phyloP scores from a whole-genome alignment of 495 filamentous ascomycete genomes.

The Pyronema domesticum region DNA sequence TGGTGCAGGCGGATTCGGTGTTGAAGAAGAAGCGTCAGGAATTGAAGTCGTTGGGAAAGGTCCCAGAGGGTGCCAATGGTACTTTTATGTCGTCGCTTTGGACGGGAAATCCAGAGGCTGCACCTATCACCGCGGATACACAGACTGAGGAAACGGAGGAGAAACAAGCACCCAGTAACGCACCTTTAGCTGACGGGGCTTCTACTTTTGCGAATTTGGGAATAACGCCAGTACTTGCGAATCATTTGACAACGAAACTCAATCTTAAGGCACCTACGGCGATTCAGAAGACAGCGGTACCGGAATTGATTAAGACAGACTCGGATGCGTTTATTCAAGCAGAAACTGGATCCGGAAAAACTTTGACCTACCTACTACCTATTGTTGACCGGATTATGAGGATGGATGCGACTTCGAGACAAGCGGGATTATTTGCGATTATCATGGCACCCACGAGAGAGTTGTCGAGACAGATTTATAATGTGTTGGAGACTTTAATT shows the following conservation, averaged over 20 bases:
- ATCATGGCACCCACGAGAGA: slow-evolving; percentile 84
- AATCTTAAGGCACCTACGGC: slow-evolving; percentile 79
- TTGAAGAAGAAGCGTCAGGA: slow-evolving; percentile 12
- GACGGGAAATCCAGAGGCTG: slow-evolving; percentile 58
- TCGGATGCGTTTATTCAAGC: slow-evolving; percentile 91
- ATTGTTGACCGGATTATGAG: slow-evolving; percentile 75
- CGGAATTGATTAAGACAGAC: slow-evolving; percentile 60
- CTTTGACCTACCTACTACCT: slow-evolving; percentile 78
- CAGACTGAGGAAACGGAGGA: slow-evolving; percentile 30
- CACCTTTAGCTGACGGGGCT: slow-evolving; percentile 68
- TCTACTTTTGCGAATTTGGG: slow-evolving; percentile 72
- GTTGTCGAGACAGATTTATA: slow-evolving; percentile 76
- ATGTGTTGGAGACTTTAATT: slow-evolving; percentile 64
- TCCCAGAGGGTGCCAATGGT: slow-evolving; percentile 17
- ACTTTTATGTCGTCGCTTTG: slow-evolving; percentile 80
- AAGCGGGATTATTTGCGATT: slow-evolving; percentile 82
- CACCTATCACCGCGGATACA: slow-evolving; percentile 25
- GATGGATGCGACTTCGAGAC: slow-evolving; percentile 43
- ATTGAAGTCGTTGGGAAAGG: slow-evolving; percentile 3
- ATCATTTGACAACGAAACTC: slow-evolving; percentile 69
- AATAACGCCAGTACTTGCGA: slow-evolving; percentile 55
- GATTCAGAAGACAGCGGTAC: slow-evolving; percentile 77
- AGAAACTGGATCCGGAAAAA: slow-evolving; percentile 94
- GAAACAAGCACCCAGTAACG: slow-evolving; percentile 68
- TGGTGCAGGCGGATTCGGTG: slow-evolving; percentile 4